Evolutionary conservation across 1,284 basidiomycete species (phyloP), one percentile per base, ranked within the genome.

Genomic region (Fomes fomentarius): DNA sequence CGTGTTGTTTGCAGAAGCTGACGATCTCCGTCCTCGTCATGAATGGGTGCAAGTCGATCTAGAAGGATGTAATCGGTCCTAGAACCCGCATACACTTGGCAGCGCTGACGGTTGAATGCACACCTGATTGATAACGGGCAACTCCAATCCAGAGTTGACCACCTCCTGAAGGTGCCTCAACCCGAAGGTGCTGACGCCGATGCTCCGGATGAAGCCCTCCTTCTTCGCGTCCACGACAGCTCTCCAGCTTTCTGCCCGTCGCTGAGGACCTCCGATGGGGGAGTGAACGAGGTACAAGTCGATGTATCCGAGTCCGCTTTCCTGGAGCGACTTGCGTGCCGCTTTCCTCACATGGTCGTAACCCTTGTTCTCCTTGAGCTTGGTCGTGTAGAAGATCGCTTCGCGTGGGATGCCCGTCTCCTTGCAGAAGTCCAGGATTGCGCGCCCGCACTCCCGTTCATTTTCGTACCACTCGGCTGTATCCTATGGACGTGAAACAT

Each of bases 261-360:
- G 77, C 45, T 74, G 53, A 4, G 73, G 72, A 1, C 84, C 83
- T 4, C 81, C 79, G 22, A 81, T 71, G 5, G 85, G 84, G 31
- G 82, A 81, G 57, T 92, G 89, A 22, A 92, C 78, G 41, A 91
- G 76, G 69, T 89, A 87, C 24, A 92, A 71, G 64, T 91, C 80
- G 52, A 90, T 80, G 65, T 85, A 87, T 11, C 72, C 81, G 28
- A 84, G 71, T 1, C 78, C 76, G 58, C 81, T 82, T 43, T 72
- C 72, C 22, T 79, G 71, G 15, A 89, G 69, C 1, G 85, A 87
- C 40, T 71, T 74, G 55, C 79, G 64, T 52, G 89, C 82, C 48
- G 83, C 76, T 24, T 71, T 67, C 55, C 75, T 75, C 11, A 80
- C 77, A 19, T 71, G 66, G 15, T 76, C 72, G 69, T 84, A 84